phyloP scores from a whole-genome alignment of 192 early-diverging fungal species.

The Phycomyces blakesleeanus region DNA sequence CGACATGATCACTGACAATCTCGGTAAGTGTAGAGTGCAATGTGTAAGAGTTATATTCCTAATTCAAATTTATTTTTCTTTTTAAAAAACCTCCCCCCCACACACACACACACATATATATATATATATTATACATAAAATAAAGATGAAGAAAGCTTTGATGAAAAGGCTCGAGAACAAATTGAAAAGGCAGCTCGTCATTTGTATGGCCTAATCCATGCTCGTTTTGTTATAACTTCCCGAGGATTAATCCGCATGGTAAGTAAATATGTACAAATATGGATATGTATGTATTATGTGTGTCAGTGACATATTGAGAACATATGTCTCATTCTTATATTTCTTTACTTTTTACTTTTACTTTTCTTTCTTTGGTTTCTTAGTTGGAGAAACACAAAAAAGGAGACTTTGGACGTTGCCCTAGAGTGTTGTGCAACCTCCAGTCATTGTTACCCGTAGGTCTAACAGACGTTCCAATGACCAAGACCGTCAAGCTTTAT shows the following conservation, averaged over 20 bases:
- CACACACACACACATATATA: no score
- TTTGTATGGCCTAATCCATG: conserved; percentile 98
- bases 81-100: no score
- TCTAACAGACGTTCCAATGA: conserved; percentile 78
- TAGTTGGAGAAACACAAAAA: conserved; percentile 89
- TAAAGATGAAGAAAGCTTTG: conserved; percentile 57
- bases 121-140: background rate
- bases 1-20: conserved; percentile 87
- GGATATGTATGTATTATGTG: no score
- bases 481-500: conserved; percentile 89
- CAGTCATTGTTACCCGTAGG: conserved; percentile 91
- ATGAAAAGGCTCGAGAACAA: conserved; percentile 69
- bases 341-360: no score
- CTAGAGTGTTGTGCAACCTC: conserved; percentile 86
- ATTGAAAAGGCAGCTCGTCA: conserved; percentile 88
- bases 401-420: conserved; percentile 95
- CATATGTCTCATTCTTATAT: no score
- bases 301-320: no score
- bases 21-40: conserved; percentile 53
- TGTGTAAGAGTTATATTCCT: no score
- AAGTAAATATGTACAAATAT: no score
- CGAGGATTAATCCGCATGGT: conserved; percentile 93
- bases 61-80: no score
- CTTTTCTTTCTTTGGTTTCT: background rate
- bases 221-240: conserved; percentile 90